Evolutionary conservation across 139 green algal species (phyloP).

Genomic region (Coccomyxa sp.): DNA sequence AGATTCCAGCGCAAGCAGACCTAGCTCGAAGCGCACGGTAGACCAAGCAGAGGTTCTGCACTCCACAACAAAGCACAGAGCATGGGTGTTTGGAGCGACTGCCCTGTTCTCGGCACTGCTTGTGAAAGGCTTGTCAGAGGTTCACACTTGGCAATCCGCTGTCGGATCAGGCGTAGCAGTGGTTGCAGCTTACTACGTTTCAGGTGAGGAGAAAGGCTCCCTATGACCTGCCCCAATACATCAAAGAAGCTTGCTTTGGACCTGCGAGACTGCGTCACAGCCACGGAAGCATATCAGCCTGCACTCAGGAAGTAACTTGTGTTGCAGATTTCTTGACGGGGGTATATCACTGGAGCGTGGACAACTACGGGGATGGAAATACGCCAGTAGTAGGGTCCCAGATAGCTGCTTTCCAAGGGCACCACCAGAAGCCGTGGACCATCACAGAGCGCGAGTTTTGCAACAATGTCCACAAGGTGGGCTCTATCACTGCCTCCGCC

Average conservation of each 20-base stretch:
- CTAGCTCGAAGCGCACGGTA: not conserved
- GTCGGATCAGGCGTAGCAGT: conserved; percentile 12
- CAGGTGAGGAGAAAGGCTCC: conserved; percentile 25
- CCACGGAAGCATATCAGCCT: not conserved
- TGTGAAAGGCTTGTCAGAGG: conserved; percentile 16
- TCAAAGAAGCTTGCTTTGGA: not conserved
- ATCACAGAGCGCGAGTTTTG: conserved; percentile 95
- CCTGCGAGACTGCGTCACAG: not conserved
- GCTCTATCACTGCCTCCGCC: not conserved
- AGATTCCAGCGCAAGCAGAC: too few species aligned
- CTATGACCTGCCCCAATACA: not conserved
- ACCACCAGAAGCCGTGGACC: conserved; percentile 95
- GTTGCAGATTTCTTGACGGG: conserved; percentile 49
- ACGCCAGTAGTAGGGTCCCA: conserved; percentile 92
- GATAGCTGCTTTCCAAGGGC: conserved; percentile 92
- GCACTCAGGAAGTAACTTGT: not conserved
- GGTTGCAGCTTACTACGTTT: conserved; percentile 51
- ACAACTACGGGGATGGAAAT: conserved; percentile 89
- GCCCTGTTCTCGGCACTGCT: conserved; percentile 42
- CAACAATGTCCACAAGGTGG: conserved; percentile 92
- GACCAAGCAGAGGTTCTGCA: conserved; percentile 44
- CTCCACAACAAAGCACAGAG: conserved; percentile 45
- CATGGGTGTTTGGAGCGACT: conserved; percentile 44
- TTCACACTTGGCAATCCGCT: conserved; percentile 7
- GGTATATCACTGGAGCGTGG: conserved; percentile 88